These are phyloP conservation scores for Trametes meyenii DNA, from an alignment of 768 basidiomycete species.

Conservation along the genomic window DNA sequence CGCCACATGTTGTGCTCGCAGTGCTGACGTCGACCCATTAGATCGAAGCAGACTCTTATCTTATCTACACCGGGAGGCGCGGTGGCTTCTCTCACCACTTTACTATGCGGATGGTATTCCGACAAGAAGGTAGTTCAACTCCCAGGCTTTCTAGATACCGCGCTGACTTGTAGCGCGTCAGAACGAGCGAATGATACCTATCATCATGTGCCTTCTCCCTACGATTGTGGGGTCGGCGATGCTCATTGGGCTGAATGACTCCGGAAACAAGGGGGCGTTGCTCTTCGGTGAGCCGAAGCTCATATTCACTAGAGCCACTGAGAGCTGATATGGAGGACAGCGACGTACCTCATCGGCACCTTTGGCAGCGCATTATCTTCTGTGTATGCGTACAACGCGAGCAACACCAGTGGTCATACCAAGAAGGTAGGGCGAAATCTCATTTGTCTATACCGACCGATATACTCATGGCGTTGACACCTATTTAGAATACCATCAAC, in stretches of 20 bases:
- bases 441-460: background rate
- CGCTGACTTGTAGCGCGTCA: constrained; percentile 17
- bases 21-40: constrained; percentile 24
- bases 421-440: constrained; percentile 51
- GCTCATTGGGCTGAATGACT: constrained; percentile 51
- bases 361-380: constrained; percentile 63
- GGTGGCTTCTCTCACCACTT: constrained; percentile 45
- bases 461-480: background rate
- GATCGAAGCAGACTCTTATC: constrained; percentile 63
- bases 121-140: constrained; percentile 54
- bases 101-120: constrained; percentile 65
- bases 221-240: constrained; percentile 55
- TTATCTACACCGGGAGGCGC: constrained; percentile 58
- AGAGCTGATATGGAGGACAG: constrained; percentile 32
- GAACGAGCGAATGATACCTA: constrained; percentile 64
- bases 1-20: background rate
- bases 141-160: background rate
- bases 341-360: constrained; percentile 52
- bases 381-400: constrained; percentile 66
- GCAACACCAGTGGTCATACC: constrained; percentile 65
- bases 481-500: constrained; percentile 53
- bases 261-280: constrained; percentile 51
- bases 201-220: constrained; percentile 58
- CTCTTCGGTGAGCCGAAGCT: constrained; percentile 50
- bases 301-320: too few relatives aligned